Evolutionary conservation across 768 basidiomycete species (phyloP).

Genomic region (Lactarius akahatsu): DNA sequence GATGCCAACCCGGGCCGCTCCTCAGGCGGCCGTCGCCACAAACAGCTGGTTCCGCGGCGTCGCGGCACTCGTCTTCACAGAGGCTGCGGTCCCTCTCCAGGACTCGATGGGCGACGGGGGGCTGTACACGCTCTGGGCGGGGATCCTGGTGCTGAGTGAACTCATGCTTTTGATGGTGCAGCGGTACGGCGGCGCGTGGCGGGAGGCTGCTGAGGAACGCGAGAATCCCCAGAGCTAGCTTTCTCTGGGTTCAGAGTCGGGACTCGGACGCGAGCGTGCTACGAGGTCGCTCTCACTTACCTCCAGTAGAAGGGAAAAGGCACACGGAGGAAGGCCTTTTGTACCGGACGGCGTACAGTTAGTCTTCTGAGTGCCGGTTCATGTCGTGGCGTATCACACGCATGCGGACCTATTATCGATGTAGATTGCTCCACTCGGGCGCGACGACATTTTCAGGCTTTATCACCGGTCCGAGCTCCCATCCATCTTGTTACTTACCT

Average conservation of each 20-base stretch:
- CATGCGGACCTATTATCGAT: too few relatives aligned
- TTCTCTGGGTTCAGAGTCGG: neutral
- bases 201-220: conserved; percentile 47
- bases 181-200: conserved; percentile 60
- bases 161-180: conserved; percentile 59
- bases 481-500: too few relatives aligned
- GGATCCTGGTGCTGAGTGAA: conserved; percentile 52
- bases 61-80: conserved; percentile 64
- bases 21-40: conserved; percentile 66
- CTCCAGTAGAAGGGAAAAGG: too few relatives aligned
- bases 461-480: too few relatives aligned
- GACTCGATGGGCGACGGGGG: conserved; percentile 76
- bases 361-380: too few relatives aligned
- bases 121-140: conserved; percentile 67
- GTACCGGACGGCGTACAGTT: too few relatives aligned
- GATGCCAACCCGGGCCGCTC: conserved; percentile 84
- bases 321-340: too few relatives aligned
- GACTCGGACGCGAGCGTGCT: neutral
- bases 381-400: too few relatives aligned
- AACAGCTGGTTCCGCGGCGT: conserved; percentile 77
- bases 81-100: conserved; percentile 67
- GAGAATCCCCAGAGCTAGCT: conserved; percentile 34
- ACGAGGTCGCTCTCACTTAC: neutral
- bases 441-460: too few relatives aligned
- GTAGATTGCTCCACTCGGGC: too few relatives aligned